A percentile compares a stretch with the other conserved stretches of the same genome.
Conservation (phyloP, 805 yeast genomes). For the Maudiozyma saulgeensis region DNA sequence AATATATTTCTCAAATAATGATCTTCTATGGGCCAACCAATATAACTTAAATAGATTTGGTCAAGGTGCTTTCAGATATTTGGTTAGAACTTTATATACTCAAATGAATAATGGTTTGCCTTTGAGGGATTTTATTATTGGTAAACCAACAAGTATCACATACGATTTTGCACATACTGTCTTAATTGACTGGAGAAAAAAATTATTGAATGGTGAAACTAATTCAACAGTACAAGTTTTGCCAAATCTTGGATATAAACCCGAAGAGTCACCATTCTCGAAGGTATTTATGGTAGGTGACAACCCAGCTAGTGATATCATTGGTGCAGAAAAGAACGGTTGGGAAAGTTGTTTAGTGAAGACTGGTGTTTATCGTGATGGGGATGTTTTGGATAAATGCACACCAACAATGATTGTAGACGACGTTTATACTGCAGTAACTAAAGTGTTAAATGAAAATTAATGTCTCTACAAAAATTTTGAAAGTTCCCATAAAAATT, state of each 20-base stretch:
- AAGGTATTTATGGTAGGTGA: constrained; percentile 94
- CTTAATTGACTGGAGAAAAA: constrained; percentile 42
- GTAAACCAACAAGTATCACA: constrained; percentile 73
- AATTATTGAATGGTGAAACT: constrained; percentile 21
- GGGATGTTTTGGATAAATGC: constrained; percentile 32
- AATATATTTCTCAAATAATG: constrained; percentile 72
- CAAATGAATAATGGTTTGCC: constrained; percentile 40
- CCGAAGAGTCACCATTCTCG: constrained; percentile 36
- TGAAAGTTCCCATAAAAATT: background rate
- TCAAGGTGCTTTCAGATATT: constrained; percentile 75
- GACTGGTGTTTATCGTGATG: constrained; percentile 77
- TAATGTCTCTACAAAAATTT: background rate
- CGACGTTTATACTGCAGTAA: constrained; percentile 45
- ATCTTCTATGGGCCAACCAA: constrained; percentile 81
- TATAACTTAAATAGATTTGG: constrained; percentile 74
- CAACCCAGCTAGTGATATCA: constrained; percentile 87
- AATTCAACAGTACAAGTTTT: constrained; percentile 20
- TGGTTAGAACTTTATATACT: constrained; percentile 49
- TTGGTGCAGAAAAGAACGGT: constrained; percentile 79
- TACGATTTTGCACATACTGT: constrained; percentile 77
- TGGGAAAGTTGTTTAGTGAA: constrained; percentile 81
- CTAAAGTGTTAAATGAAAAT: constrained; percentile 13
- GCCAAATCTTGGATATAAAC: constrained; percentile 40
- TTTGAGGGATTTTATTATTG: constrained; percentile 52
- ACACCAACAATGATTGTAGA: constrained; percentile 43